Evolutionary conservation across 495 filamentous ascomycete species (phyloP), one percentile per base, ranked within the genome.

Genomic region (Xanthoparmelia taractica): DNA sequence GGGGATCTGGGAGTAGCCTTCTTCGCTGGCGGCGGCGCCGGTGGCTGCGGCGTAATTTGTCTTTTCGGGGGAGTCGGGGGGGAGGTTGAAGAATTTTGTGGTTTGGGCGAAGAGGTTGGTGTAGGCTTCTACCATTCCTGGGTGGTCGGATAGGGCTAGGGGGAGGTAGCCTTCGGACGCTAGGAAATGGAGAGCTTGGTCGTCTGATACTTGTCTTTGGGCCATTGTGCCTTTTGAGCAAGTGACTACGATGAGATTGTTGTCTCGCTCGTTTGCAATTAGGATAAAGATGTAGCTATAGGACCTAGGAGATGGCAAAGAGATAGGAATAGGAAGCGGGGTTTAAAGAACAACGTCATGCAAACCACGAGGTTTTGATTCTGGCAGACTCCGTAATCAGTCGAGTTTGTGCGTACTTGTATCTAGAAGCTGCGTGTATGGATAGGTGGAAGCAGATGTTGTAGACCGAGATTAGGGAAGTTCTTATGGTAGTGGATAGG

Each of bases 1-100:
- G 3, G 63, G 59, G 59, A 68, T 65, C 25, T 63, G 41, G 38
- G 63, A 68, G 59, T 65, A 68, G 54, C 66, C 66, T 62, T 65
- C 66, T 56, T 68, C 66, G 60, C 59, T 63, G 17, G 66, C 66
- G 25, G 58, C 58, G 38, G 66, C 40, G n/a, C 66, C 66, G 27
- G 31, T 48, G 23, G 57, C 63, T 29, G 66, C 66, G 31, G 50
- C 55, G 31, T 63, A 58, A 20, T 43, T 38, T 15, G 63, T 65
- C 58, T 68, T 68, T 41, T 68, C 58, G 27, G 52, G 36, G 8
- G 66, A 68, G 7, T 29, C 7, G 60, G 65, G 54, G n/a, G 63
- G 59, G 2, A 68, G 63, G 34, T 43, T 56, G 50, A 68, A 68
- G 56, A 63, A 68, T 43, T 50, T 20, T 20, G 57, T 17, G 17